Evolutionary conservation across 1,284 basidiomycete species (phyloP), one percentile per base, ranked within the genome.

Genomic region (Pseudozyma pruni): DNA sequence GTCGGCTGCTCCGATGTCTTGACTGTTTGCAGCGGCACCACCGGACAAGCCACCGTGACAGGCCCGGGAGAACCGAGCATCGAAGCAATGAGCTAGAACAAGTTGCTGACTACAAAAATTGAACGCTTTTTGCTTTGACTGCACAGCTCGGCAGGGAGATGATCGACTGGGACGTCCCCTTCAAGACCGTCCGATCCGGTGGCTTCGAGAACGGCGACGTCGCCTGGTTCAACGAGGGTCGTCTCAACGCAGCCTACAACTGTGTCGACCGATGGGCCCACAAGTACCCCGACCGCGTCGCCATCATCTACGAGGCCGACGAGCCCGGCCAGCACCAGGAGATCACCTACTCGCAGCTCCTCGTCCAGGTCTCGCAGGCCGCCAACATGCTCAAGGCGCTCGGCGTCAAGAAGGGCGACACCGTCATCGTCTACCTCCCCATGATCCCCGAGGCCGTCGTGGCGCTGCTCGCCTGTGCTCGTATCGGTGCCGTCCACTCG

Each of bases 301-400:
- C 95, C 43, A 96, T 98, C 85, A 95, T 98, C 85, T 98, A 95
- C 86, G 95, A 98, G 84, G 94, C 93, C 4, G 96, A 98, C 79
- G 95, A 98, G 84, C 92, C 94, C 1, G 88, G 87, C 55, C 87
- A 93, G 67, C 90, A 92, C 55, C 83, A 88, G 64, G 87, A 90
- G 61, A 87, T 98, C 82, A 87, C 89, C 38, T 98, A 92, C 83
- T 64, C 59, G 39, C 88, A 97, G 83, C 90, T 98, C 60, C 88
- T 98, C 34, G 39, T 52, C 10, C 64, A 97, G 83, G 93, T 96
- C 39, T 95, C 88, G 85, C 86, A 88, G 59, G 84, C 96, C 58
- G 95, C 95, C 60, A 97, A 98, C 76, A 92, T 96, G 19, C 90
- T 98, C 84, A 93, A 90, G 83, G 86, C 85, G 3, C 89, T 92